These are phyloP conservation scores for Penicillium sclerotiorum DNA, from an alignment of 2,329 filamentous ascomycete genomes.

Conservation along the genomic window DNA sequence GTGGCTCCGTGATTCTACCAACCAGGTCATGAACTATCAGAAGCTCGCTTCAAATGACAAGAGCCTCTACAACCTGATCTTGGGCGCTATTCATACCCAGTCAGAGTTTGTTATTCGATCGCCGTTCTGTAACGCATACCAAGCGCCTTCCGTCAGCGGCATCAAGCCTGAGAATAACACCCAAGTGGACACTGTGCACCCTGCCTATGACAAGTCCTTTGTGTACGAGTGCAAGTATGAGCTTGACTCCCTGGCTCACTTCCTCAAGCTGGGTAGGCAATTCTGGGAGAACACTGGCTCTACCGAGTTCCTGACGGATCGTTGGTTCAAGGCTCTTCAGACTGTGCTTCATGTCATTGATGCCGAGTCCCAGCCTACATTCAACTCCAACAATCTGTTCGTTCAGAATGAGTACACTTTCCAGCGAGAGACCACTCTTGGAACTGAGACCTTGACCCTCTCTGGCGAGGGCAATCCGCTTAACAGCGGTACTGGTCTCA, in stretches of 20 bases:
- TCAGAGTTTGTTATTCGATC: slow-evolving; percentile 91
- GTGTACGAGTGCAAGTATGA: slow-evolving; percentile 99
- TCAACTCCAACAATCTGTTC: slow-evolving; percentile 69
- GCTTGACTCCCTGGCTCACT: slow-evolving; percentile 91
- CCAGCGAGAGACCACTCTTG: slow-evolving; percentile 73
- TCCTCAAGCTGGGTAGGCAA: slow-evolving; percentile 81
- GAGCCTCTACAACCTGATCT: slow-evolving; percentile 74
- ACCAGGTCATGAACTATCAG: slow-evolving; percentile 91
- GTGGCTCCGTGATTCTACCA: slow-evolving; percentile 90
- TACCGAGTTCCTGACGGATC: slow-evolving; percentile 72
- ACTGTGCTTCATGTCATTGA: slow-evolving; percentile 73
- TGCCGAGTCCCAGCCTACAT: slow-evolving; percentile 79
- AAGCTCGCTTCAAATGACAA: slow-evolving; percentile 78
- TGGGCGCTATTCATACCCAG: slow-evolving; percentile 95
- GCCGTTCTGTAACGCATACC: slow-evolving; percentile 98
- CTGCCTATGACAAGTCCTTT: slow-evolving; percentile 76
- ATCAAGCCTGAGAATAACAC: slow-evolving; percentile 73
- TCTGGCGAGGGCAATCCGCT: slow-evolving; percentile 88
- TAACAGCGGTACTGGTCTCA: slow-evolving; percentile 77
- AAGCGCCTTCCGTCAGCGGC: slow-evolving; percentile 83
- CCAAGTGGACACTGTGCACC: slow-evolving; percentile 82
- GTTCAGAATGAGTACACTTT: slow-evolving; percentile 82
- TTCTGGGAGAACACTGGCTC: slow-evolving; percentile 81
- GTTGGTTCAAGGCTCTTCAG: slow-evolving; percentile 79
- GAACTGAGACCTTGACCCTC: slow-evolving; percentile 87